Evolutionary conservation across 2,329 filamentous ascomycete genomes (phyloP).

Genomic region (Fusarium anthophilum): DNA sequence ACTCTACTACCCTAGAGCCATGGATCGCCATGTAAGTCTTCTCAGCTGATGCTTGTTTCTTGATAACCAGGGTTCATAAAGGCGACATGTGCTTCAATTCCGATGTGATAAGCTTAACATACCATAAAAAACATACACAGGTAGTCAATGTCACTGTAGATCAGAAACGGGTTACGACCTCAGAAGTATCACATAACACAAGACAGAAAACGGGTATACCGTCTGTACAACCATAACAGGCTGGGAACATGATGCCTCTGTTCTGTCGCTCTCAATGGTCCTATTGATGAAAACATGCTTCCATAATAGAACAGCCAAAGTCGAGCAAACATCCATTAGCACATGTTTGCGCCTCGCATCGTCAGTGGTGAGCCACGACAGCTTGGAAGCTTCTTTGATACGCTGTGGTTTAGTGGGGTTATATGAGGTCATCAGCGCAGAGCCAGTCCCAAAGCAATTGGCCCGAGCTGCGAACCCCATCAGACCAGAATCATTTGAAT

Average conservation of each 20-base stretch:
- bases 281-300: not conserved
- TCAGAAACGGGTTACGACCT: not conserved
- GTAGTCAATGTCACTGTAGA: not conserved
- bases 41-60: not conserved
- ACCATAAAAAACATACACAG: not conserved
- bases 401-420: constrained; percentile 35
- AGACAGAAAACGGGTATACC: not conserved
- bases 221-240: not conserved
- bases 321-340: not conserved
- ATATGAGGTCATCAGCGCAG: constrained; percentile 43
- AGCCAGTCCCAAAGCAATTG: constrained; percentile 36
- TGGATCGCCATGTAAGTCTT: not conserved
- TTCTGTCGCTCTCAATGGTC: not conserved
- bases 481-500: constrained; percentile 34
- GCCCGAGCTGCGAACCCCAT: constrained; percentile 28
- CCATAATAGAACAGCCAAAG: not conserved
- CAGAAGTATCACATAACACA: not conserved
- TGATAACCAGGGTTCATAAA: not conserved
- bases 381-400: constrained; percentile 3
- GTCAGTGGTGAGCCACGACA: not conserved
- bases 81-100: not conserved
- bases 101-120: not conserved
- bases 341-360: not conserved
- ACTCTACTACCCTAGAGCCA: not conserved
- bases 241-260: no score